Evolutionary conservation across 2,329 filamentous ascomycete species (phyloP), one percentile per base, ranked within the genome.

Genomic region (Fusarium sp.): DNA sequence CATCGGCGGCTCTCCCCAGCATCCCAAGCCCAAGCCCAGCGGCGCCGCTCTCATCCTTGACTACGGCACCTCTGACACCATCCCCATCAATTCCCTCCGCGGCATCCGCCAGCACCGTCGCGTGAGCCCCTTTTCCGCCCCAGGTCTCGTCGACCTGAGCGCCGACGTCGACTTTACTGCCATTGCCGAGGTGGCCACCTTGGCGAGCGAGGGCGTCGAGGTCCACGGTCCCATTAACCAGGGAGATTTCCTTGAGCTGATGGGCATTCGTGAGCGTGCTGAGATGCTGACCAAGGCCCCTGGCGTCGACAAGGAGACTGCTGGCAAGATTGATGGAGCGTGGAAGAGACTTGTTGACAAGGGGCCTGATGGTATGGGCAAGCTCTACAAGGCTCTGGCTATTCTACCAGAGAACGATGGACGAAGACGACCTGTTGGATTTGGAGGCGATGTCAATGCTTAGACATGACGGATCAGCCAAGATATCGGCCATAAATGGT

Each of bases 11-110:
- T 86, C 89, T 0, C 67, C 83, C 1, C 76, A 85, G 42, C 75
- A 86, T 7, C 85, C 87, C 1, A 95, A 94, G 80, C 76, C 86
- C 0, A 81, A 80, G 1, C 91, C 95, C 1, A 92, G 91, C 1
- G 97, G 97, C 59, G 97, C 95, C 10, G 97, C 96, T 1, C 87
- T 99, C n/a, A 94, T 99, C 77, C 91, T 99, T 54, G 97, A 99
- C 85, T 99, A 99, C 84, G 97, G 97, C 20, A 93, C 96, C 6
- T 83, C 91, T 4, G 87, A 91, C 77, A 93, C 86, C 0, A 91
- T 99, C 58, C 97, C 97, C 4, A 87, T 93, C 69, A 97, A 98
- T 86, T 97, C 95, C 0, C 88, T 99, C 25, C 93, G 97, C 35
- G 97, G 97, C 25, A 98, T 99, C 82, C 90, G 91, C 38, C 86